Percentiles rank a stretch among this genome's conserved stretches.
Evolutionary conservation across 2,329 filamentous ascomycete species (phyloP).

Genomic region (Curvularia eragrostidis): DNA sequence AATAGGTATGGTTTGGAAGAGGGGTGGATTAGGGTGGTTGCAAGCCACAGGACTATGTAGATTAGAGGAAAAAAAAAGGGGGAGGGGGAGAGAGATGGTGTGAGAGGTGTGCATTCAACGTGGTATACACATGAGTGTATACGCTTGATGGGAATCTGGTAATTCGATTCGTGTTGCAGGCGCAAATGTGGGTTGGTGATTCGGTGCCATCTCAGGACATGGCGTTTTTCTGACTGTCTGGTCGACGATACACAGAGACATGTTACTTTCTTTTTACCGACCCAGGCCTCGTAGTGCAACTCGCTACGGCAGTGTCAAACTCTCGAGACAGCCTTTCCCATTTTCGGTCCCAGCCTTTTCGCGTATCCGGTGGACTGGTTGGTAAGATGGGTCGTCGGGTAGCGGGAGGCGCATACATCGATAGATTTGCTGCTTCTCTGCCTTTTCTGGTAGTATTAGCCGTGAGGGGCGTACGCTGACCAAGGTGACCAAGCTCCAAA

Average conservation of each 20-base stretch:
- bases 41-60: background rate
- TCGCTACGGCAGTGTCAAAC: background rate
- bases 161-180: background rate
- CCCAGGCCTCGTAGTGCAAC: background rate
- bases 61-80: background rate
- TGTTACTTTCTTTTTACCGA: background rate
- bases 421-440: background rate
- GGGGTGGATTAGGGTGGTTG: background rate
- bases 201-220: background rate
- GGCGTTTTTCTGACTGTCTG: background rate
- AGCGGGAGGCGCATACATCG: constrained; percentile 11
- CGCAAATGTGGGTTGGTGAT: background rate
- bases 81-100: no score
- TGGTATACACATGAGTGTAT: background rate
- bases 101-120: no score
- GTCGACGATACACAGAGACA: background rate
- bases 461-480: background rate
- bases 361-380: background rate
- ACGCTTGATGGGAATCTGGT: background rate
- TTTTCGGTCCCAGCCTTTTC: background rate
- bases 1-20: background rate
- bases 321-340: background rate
- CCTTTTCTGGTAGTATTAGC: constrained; percentile 10
- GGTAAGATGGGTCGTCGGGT: constrained; percentile 5
- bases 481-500: background rate